These are phyloP conservation scores for Syzygium aqueum DNA, from an alignment of 345 rosid species.

Conservation along the genomic window DNA sequence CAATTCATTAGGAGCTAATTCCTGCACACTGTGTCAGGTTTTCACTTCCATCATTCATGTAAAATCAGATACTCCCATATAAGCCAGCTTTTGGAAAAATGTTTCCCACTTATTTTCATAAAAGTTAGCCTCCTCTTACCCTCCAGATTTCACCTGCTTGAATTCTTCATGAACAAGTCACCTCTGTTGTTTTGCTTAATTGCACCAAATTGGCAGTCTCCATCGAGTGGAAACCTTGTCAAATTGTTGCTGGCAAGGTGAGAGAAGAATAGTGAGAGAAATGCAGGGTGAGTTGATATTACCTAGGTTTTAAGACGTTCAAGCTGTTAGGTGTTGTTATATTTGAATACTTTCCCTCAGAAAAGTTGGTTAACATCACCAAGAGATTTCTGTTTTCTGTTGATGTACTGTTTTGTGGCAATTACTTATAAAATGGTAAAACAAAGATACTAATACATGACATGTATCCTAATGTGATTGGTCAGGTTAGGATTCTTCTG, in stretches of 20 bases:
- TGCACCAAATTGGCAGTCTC: not conserved
- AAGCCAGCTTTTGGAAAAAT: not conserved
- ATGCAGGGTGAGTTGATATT: not conserved
- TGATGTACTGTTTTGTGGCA: not conserved
- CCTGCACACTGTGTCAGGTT: not conserved
- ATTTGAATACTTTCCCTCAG: not conserved
- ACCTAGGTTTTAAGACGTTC: not conserved
- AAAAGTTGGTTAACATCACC: not conserved
- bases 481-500: not conserved
- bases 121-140: not conserved
- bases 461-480: not conserved
- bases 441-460: not conserved
- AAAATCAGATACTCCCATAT: not conserved
- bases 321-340: not conserved
- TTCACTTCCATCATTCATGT: not conserved
- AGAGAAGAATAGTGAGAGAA: not conserved
- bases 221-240: not conserved
- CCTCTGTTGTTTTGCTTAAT: not conserved
- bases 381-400: not conserved
- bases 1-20: not conserved
- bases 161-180: not conserved
- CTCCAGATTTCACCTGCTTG: not conserved
- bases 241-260: not conserved
- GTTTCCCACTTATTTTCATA: not conserved
- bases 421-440: not conserved